Base-by-base conservation (phyloP, 495 filamentous ascomycete species). In the Margaritispora aquatica region DNA sequence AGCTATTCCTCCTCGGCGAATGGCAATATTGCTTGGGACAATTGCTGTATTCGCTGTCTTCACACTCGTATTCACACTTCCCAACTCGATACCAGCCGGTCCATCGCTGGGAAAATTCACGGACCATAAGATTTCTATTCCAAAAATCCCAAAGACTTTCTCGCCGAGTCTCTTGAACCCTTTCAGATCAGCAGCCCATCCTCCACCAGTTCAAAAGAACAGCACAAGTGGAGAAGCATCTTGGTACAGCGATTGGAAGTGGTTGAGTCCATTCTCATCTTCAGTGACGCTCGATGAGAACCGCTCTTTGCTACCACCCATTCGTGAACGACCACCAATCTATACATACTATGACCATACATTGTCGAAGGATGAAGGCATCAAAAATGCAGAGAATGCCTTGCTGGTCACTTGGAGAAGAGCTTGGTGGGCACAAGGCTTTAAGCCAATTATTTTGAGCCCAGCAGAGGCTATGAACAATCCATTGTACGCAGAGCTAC, bases 401-500 rank as follows among this genome's bases (percentile, higher is more conserved):
- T 73, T 98, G 48, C 75, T 98, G 36, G 79, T 95, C 54, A 82
- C 88, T 55, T 98, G 94, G 94, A 82, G 92, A 55, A 79, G 92
- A 53, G 94, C 92, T 8, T 97, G 91, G 89, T 97, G 88, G 85
- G 91, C 92, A 13, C 81, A 93, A 62, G 94, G 94, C 7, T 97
- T 98, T 69, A 84, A 79, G 53, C 94, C 94, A 0, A 78, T 94
- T 13, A 85, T 97, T 44, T 73, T 98, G 57, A 84, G 87, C 24
- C 80, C 82, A 23, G 85, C 82, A 11, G 94, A 97, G 68, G 92
- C 92, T 10, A 88, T 88, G 82, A 87, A 88, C 63, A 92, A 96
- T 64, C 88, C 86, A 0, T 68, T 89, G 10, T 96, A 93, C 67
- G 79, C 88, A 66, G 74, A 79, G 52, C 71, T 90, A 52, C 86